Conservation (phyloP, 306 rosid species). For the Vigna reflexopilosa region DNA sequence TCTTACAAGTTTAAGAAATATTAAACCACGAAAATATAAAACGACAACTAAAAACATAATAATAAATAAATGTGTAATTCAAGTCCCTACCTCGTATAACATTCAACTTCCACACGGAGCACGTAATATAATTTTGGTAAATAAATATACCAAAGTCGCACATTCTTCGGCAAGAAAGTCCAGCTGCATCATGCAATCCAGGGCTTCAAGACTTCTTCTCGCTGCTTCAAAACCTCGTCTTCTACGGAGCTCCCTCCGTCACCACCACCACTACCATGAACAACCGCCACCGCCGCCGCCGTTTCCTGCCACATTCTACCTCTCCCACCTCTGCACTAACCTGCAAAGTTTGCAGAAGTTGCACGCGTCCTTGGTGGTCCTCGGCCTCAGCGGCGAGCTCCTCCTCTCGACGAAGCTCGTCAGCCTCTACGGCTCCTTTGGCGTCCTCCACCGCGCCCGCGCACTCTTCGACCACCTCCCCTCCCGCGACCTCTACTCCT, state of each 20-base stretch:
- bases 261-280: slow-evolving; percentile 30
- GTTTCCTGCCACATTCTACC: slow-evolving; percentile 51
- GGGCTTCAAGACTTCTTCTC: slow-evolving; percentile 51
- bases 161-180: slow-evolving; percentile 98
- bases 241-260: slow-evolving; percentile 36
- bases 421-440: slow-evolving; percentile 67
- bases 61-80: slow-evolving; percentile 22
- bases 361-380: slow-evolving; percentile 60
- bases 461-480: slow-evolving; percentile 64
- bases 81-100: slow-evolving; percentile 32
- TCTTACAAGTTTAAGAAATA: slow-evolving; percentile 30
- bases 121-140: slow-evolving; percentile 26
- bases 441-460: slow-evolving; percentile 59
- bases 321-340: slow-evolving; percentile 56
- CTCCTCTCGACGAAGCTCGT: slow-evolving; percentile 58
- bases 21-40: slow-evolving; percentile 25
- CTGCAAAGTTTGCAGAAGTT: slow-evolving; percentile 55
- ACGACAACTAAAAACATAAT: neutral
- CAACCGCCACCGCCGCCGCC: slow-evolving; percentile 27
- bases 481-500: slow-evolving; percentile 60
- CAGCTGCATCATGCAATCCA: slow-evolving; percentile 96
- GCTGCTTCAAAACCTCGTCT: neutral
- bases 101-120: neutral
- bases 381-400: slow-evolving; percentile 52
- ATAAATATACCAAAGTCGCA: slow-evolving; percentile 69